phyloP scores from a whole-genome alignment of 179 eudicot species.

The Beta lomatogona region DNA sequence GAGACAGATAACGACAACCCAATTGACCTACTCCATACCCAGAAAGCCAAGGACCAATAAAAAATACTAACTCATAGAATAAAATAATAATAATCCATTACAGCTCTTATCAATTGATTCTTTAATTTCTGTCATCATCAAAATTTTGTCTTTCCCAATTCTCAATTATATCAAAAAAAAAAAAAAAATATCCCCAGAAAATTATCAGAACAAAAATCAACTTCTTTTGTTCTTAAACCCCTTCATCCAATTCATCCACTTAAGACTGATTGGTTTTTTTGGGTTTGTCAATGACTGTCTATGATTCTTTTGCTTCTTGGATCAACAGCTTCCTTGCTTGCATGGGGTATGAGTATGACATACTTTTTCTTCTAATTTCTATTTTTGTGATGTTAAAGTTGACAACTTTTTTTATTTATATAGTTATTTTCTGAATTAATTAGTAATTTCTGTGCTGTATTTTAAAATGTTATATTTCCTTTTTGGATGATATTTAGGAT shows the following conservation, averaged over 20 bases:
- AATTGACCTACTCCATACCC: slow-evolving; percentile 23
- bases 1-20: slow-evolving; percentile 15
- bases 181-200: neutral
- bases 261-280: slow-evolving; percentile 3
- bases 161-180: slow-evolving; percentile 12
- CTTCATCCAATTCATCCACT: neutral
- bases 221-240: slow-evolving; percentile 21
- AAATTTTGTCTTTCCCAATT: slow-evolving; percentile 21
- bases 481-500: neutral
- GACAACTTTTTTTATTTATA: neutral
- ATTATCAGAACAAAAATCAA: neutral
- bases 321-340: slow-evolving; percentile 66
- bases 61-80: slow-evolving; percentile 4
- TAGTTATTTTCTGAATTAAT: neutral
- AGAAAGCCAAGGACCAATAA: slow-evolving; percentile 30
- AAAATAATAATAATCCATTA: neutral
- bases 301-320: slow-evolving; percentile 66
- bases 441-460: neutral
- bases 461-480: neutral
- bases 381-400: slow-evolving; percentile 1
- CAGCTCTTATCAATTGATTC: neutral
- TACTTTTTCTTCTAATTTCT: neutral
- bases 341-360: slow-evolving; percentile 71
- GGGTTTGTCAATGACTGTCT: slow-evolving; percentile 45
- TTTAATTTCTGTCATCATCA: slow-evolving; percentile 7